These are phyloP conservation scores for Maudiozyma serrabonitensis DNA, from an alignment of 805 yeast genomes.

Conservation along the genomic window DNA sequence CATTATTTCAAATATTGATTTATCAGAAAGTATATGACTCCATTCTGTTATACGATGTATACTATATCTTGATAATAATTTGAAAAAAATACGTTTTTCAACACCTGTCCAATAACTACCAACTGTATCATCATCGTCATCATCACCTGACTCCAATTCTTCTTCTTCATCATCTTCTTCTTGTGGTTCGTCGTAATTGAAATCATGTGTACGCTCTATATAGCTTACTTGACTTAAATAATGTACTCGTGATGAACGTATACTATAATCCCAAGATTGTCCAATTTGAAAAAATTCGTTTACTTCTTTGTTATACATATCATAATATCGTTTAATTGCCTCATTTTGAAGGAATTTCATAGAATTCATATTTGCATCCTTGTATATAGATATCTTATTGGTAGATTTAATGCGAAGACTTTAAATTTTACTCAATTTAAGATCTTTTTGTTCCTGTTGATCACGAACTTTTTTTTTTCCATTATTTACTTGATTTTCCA, in stretches of 20 bases:
- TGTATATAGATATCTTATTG: background rate
- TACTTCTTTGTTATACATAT: constrained; percentile 4
- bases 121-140: constrained; percentile 3
- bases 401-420: background rate
- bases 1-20: constrained; percentile 23
- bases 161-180: background rate
- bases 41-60: constrained; percentile 28
- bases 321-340: constrained; percentile 1
- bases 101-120: constrained; percentile 22
- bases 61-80: constrained; percentile 20
- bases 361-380: background rate
- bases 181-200: background rate
- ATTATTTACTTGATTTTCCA: too few species aligned
- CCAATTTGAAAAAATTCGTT: constrained; percentile 1
- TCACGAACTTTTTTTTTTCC: too few species aligned
- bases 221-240: background rate
- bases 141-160: background rate
- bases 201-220: background rate
- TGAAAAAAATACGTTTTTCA: constrained; percentile 27
- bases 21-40: constrained; percentile 12
- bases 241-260: constrained; percentile 6
- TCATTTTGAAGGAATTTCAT: background rate
- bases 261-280: constrained; percentile 1
- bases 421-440: background rate
- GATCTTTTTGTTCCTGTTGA: too few species aligned